Evolutionary conservation across 2,329 filamentous ascomycete genomes (phyloP).

Genomic region (Trichoderma gracile): DNA sequence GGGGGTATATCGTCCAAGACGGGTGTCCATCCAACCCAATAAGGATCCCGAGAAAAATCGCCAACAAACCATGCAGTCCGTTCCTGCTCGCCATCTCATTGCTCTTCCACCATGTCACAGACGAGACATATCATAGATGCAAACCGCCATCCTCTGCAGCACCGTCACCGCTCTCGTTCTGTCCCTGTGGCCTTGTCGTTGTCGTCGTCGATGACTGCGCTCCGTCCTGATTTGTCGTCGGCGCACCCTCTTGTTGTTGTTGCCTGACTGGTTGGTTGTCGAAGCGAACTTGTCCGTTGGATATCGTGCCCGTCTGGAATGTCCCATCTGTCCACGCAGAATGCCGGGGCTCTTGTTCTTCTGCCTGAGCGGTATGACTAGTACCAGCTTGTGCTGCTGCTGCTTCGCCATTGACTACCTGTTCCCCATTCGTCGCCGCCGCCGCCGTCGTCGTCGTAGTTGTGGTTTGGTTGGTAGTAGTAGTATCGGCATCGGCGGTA

Average conservation of each 20-base stretch:
- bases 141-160: slow-evolving; percentile 55
- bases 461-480: too few species aligned
- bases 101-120: background rate
- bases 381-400: too few species aligned
- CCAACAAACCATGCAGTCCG: slow-evolving; percentile 30
- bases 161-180: slow-evolving; percentile 49
- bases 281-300: slow-evolving; percentile 52
- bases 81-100: too few species aligned
- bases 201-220: slow-evolving; percentile 53
- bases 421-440: background rate
- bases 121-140: slow-evolving; percentile 52
- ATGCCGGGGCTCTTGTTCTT: slow-evolving; percentile 29
- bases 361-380: too few species aligned
- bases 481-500: slow-evolving; percentile 29
- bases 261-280: slow-evolving; percentile 36
- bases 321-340: slow-evolving; percentile 64
- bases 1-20: slow-evolving; percentile 22
- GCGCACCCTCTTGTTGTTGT: slow-evolving; percentile 48
- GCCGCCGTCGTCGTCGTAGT: background rate
- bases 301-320: slow-evolving; percentile 61
- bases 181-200: slow-evolving; percentile 54
- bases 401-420: slow-evolving; percentile 6
- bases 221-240: slow-evolving; percentile 48
- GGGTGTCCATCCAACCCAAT: slow-evolving; percentile 8
- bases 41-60: slow-evolving; percentile 30